phyloP scores from a whole-genome alignment of 2,329 filamentous ascomycete genomes.

The Apiospora arundinis region DNA sequence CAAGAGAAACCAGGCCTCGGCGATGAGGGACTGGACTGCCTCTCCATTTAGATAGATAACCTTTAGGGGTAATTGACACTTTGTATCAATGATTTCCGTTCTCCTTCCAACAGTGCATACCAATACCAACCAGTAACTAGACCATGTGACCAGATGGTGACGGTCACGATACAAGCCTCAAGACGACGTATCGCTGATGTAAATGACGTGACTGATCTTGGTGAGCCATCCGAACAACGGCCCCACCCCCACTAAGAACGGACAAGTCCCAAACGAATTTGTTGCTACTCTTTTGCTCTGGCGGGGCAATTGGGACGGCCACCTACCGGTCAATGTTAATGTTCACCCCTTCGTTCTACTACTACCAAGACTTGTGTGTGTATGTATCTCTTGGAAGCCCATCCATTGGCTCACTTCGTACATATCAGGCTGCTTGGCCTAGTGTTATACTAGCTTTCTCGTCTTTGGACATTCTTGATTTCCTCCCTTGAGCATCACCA shows the following conservation, averaged over 20 bases:
- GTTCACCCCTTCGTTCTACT: background rate
- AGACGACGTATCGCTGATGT: background rate
- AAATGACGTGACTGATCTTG: conserved; percentile 11
- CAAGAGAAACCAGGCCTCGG: conserved; percentile 9
- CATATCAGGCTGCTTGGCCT: background rate
- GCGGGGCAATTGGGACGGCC: conserved; percentile 6
- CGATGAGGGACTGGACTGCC: conserved; percentile 6
- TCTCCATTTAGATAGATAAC: conserved; percentile 12
- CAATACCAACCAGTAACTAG: background rate
- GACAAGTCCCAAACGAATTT: conserved; percentile 17
- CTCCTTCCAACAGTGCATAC: background rate
- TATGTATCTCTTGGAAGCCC: background rate
- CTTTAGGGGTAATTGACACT: conserved; percentile 11
- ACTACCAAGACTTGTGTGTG: background rate
- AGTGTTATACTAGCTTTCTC: background rate
- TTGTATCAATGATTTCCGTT: background rate
- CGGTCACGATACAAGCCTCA: background rate
- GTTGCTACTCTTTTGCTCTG: background rate
- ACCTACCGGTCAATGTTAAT: background rate
- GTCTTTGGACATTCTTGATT: background rate
- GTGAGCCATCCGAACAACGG: conserved; percentile 5
- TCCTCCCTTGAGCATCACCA: background rate
- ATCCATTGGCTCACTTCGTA: background rate
- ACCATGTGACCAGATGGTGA: background rate
- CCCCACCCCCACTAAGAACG: conserved; percentile 16